Evolutionary conservation across 176 grass and related monocot species (phyloP).

Genomic region (Paspalum vaginatum): DNA sequence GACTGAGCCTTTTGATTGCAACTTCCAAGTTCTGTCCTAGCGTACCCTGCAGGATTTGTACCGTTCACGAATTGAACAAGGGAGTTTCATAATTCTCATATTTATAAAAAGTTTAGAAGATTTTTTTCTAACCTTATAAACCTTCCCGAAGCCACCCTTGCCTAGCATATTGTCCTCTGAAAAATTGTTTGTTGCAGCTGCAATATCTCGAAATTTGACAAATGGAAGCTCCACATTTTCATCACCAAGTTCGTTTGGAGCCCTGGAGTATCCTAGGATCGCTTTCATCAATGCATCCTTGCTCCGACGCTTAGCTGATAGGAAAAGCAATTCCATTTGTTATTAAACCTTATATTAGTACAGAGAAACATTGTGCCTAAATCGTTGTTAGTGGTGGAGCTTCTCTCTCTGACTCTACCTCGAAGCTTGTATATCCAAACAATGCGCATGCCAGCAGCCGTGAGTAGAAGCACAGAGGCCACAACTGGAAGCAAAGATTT

Average conservation of each 20-base stretch:
- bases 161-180: slow-evolving; percentile 38
- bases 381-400: background rate
- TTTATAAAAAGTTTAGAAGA: background rate
- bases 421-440: background rate
- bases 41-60: slow-evolving; percentile 20
- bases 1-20: slow-evolving; percentile 47
- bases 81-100: background rate
- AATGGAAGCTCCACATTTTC: slow-evolving; percentile 36
- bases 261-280: background rate
- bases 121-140: slow-evolving; percentile 45
- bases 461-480: background rate
- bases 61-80: background rate
- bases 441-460: background rate
- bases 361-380: no score
- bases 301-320: background rate
- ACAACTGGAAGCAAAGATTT: background rate
- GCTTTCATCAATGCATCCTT: background rate
- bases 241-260: slow-evolving; percentile 13
- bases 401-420: background rate
- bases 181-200: slow-evolving; percentile 51
- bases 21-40: slow-evolving; percentile 16
- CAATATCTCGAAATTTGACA: slow-evolving; percentile 42
- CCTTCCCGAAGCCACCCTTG: slow-evolving; percentile 52
- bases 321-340: no score
- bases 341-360: no score